Evolutionary conservation across 352 stramenopile species (phyloP).

Genomic region (Blastocystis sp.): DNA sequence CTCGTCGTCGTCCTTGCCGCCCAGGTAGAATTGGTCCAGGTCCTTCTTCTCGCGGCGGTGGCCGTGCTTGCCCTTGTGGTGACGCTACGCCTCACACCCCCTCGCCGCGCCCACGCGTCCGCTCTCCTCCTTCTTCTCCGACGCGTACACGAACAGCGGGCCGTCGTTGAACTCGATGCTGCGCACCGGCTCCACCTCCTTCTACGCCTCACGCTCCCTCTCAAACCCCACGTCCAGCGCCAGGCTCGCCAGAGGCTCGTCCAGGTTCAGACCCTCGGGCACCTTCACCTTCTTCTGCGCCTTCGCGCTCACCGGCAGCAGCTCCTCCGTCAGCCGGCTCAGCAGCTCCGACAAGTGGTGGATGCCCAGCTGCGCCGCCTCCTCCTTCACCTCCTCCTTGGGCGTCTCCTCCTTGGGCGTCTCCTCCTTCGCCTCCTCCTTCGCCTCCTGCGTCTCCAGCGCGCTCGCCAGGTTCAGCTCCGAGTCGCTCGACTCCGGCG

Average conservation of each 20-base stretch:
- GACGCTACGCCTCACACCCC: constrained; percentile 77
- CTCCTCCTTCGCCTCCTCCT: constrained; percentile 1
- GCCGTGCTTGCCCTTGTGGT: constrained; percentile 64
- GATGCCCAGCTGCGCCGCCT: too few species aligned
- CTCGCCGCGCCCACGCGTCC: constrained; percentile 77
- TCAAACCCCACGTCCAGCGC: constrained; percentile 77
- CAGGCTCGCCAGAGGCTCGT: constrained; percentile 72
- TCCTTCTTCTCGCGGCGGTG: constrained; percentile 72
- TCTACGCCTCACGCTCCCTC: constrained; percentile 77
- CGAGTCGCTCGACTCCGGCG: constrained; percentile 67
- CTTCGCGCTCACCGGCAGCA: constrained; percentile 84
- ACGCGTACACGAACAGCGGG: constrained; percentile 16
- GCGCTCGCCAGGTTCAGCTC: constrained; percentile 19
- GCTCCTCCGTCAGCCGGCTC: constrained; percentile 79
- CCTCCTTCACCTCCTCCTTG: neutral
- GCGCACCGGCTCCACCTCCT: constrained; percentile 79
- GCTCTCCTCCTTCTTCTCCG: constrained; percentile 17
- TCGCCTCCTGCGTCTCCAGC: neutral
- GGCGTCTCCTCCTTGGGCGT: neutral
- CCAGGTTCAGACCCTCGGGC: constrained; percentile 78
- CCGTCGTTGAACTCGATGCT: constrained; percentile 69
- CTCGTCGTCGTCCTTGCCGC: constrained; percentile 73
- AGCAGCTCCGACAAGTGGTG: constrained; percentile 54
- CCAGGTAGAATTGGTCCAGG: constrained; percentile 78
- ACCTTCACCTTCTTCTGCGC: constrained; percentile 86